Percentiles rank a stretch among this genome's conserved stretches.
Evolutionary conservation across 176 grass and related monocot species (phyloP).

Genomic region (Aegilops speltoides): DNA sequence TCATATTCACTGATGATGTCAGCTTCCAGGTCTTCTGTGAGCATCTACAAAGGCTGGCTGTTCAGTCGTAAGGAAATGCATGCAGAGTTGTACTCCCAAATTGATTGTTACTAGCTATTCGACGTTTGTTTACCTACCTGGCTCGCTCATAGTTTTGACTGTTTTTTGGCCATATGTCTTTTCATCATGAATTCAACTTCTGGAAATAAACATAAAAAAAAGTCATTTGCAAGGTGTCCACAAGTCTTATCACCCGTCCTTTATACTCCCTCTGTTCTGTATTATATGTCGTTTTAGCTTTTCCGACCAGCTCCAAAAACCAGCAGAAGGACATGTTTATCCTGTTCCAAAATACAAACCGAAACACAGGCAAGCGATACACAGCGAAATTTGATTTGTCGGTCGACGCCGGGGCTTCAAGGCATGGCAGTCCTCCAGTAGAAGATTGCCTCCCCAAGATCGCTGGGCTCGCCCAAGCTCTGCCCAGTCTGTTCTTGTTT

Average conservation of each 20-base stretch:
- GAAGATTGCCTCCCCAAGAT: no score
- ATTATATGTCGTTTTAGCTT: no score
- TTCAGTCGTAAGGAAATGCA: slow-evolving; percentile 73
- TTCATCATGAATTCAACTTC: neutral
- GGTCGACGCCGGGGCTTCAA: no score
- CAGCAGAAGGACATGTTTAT: no score
- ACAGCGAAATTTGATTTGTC: no score
- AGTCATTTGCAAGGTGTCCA: slow-evolving; percentile 25
- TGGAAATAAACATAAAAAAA: slow-evolving; percentile 36
- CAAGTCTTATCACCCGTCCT: neutral
- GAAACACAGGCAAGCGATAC: no score
- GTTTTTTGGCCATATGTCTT: neutral
- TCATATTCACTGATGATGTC: slow-evolving; percentile 97
- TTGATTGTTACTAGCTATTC: slow-evolving; percentile 14
- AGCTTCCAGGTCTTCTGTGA: slow-evolving; percentile 98
- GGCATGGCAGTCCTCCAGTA: no score
- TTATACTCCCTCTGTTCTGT: neutral
- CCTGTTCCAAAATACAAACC: no score
- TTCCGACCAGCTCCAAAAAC: no score
- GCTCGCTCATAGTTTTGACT: slow-evolving; percentile 18
- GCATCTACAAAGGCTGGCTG: slow-evolving; percentile 91
- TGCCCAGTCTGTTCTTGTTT: no score
- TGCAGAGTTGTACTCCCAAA: slow-evolving; percentile 31
- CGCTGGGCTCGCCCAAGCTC: no score
- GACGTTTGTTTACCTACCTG: slow-evolving; percentile 24